Conservation (phyloP, 2,329 filamentous ascomycete species). For the Ceratocystis eucalypticola region DNA sequence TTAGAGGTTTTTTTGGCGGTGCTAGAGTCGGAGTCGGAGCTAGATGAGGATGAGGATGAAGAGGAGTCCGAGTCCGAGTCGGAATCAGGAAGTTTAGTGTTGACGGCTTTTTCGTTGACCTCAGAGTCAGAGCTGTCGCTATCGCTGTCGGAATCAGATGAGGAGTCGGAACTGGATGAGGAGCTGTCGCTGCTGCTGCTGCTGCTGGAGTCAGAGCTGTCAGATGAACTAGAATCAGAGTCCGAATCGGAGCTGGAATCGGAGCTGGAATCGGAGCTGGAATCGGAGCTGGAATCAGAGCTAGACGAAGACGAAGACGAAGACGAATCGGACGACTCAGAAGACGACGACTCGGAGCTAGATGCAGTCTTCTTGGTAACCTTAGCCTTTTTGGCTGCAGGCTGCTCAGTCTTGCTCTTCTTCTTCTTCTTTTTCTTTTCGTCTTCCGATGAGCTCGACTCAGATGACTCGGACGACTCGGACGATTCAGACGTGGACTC, state of each 20-base stretch:
- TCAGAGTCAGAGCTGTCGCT: not conserved
- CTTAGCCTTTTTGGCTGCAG: constrained; percentile 40
- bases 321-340: constrained; percentile 21
- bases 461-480: not conserved
- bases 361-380: constrained; percentile 24
- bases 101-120: too few relatives aligned
- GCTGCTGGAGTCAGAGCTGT: constrained; percentile 22
- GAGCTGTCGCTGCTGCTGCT: constrained; percentile 22
- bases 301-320: constrained; percentile 22
- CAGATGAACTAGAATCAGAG: constrained; percentile 20
- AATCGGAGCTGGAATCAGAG: constrained; percentile 20
- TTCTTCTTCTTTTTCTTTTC: constrained; percentile 8
- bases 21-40: constrained; percentile 21
- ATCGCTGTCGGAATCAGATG: constrained; percentile 1
- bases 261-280: constrained; percentile 20
- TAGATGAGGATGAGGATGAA: constrained; percentile 1
- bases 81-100: too few relatives aligned
- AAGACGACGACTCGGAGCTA: constrained; percentile 22
- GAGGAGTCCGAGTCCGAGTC: too few relatives aligned
- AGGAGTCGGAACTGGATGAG: constrained; percentile 19
- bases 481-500: constrained; percentile 19
- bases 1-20: constrained; percentile 21
- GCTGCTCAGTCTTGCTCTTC: constrained; percentile 16
- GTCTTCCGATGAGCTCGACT: constrained; percentile 22
- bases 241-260: constrained; percentile 19